Conservation (phyloP, 805 yeast genomes). For the Spathaspora sp. region DNA sequence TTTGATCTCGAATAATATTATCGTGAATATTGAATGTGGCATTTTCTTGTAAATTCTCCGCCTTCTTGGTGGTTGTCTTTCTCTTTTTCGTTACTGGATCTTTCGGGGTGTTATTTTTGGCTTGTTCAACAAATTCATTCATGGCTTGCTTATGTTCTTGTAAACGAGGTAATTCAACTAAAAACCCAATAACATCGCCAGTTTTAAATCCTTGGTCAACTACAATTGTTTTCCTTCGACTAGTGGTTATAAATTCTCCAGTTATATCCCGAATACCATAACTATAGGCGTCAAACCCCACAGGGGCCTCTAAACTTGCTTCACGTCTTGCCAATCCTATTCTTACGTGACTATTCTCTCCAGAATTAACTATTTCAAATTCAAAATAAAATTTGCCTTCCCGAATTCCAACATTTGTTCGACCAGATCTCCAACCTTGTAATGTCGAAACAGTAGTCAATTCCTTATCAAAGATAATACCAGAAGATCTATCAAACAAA, state of each 20-base stretch:
- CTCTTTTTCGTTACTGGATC: conserved; percentile 9
- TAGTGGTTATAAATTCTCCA: conserved; percentile 73
- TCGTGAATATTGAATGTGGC: conserved; percentile 16
- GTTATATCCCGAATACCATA: conserved; percentile 81
- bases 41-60: conserved; percentile 12
- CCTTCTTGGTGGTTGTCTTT: conserved; percentile 13
- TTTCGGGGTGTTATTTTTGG: conserved; percentile 3
- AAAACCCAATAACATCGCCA: conserved; percentile 83
- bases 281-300: conserved; percentile 92
- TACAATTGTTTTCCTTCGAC: conserved; percentile 54
- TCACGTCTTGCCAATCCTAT: conserved; percentile 83
- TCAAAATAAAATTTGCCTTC: conserved; percentile 85
- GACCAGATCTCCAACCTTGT: conserved; percentile 76
- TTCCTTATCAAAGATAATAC: conserved; percentile 34
- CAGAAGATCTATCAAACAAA: conserved; percentile 67
- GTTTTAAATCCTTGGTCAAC: conserved; percentile 53
- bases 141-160: conserved; percentile 43
- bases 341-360: conserved; percentile 58
- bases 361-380: conserved; percentile 51
- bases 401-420: conserved; percentile 70
- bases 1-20: conserved; percentile 73
- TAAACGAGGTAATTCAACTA: conserved; percentile 63
- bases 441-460: conserved; percentile 47
- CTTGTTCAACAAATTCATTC: conserved; percentile 18
- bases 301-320: conserved; percentile 89